Base-by-base conservation (phyloP, 108 stramenopile genomes). In the Nitzschia sp. region DNA sequence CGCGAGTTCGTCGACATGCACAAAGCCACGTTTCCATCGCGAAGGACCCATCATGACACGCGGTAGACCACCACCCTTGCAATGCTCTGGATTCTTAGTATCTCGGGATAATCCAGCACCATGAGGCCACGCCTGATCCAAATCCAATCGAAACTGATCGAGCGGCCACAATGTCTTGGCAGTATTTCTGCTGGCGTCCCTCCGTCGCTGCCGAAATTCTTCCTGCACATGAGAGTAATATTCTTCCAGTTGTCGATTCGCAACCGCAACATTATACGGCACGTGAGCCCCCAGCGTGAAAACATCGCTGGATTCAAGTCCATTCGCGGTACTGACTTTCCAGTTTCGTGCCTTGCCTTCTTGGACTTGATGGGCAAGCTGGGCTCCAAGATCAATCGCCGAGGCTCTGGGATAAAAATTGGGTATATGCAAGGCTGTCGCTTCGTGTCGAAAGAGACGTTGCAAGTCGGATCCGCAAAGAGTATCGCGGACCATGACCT, bases 1-100 rank as follows among this genome's bases (percentile, higher is more conserved):
- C 1, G 87, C 92, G 53, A 97, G 59, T 64, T 96, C 94, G 70
- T 98, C 96, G 25, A 95, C 95, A 72, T 97, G 97, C 32, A 95
- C 81, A 59, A 93, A 95, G 3, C 95, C 97, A 23, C 79, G 77
- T 54, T 84, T 82, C 94, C 95, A 97, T 19, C 93, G 71, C 6
- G 95, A 92, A 21, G 97, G 97, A 17, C 96, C 96, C 46, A 78
- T 69, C 97, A 97, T 97, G 27, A 98, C 66, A 3, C 97, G 85
- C 6, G 96, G 90, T 32, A 98, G 63, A 18, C 95, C 91, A 29
- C 83, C 89, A 33, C 88, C 85, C 26, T 45, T 31, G 11, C 60
- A 38, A 8, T 61, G 35, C 53, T 46, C 42, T 8, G 42, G 61
- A 23, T 62, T 9, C 24, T 62, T 26, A 5, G 25, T 11, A 60